Percentiles rank a stretch among this genome's conserved stretches.
phyloP scores from a whole-genome alignment of 352 stramenopile genomes.

The Pythium periplocum region DNA sequence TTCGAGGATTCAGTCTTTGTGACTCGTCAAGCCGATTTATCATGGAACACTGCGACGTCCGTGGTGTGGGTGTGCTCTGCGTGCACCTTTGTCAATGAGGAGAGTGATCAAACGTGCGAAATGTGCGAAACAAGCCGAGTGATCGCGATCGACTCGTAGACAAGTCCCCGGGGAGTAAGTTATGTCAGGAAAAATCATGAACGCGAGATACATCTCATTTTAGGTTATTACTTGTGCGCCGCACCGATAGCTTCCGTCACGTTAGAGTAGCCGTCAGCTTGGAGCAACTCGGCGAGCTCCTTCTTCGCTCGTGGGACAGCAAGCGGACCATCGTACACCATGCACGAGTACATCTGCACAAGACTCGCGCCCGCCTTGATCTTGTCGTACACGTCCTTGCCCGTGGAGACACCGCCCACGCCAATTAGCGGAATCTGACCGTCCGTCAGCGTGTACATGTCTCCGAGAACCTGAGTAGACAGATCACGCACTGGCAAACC shows the following conservation, averaged over 20 bases:
- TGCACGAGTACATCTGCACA: slow-evolving; percentile 93
- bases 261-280: slow-evolving; percentile 74
- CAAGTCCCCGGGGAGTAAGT: too few species aligned
- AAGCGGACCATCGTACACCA: slow-evolving; percentile 89
- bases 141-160: slow-evolving; percentile 27
- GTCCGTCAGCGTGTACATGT: slow-evolving; percentile 94
- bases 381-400: slow-evolving; percentile 97
- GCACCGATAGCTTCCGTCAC: slow-evolving; percentile 86
- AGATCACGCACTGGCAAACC: slow-evolving; percentile 90
- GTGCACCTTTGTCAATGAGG: slow-evolving; percentile 79
- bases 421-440: slow-evolving; percentile 95
- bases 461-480: slow-evolving; percentile 91
- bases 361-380: slow-evolving; percentile 94
- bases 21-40: slow-evolving; percentile 1
- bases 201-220: too few species aligned
- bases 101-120: slow-evolving; percentile 44
- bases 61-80: slow-evolving; percentile 64
- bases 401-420: slow-evolving; percentile 90
- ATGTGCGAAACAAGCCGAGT: slow-evolving; percentile 53
- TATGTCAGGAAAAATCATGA: too few species aligned
- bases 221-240: slow-evolving; percentile 40
- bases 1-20: slow-evolving; percentile 76
- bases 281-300: slow-evolving; percentile 79
- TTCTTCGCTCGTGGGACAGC: slow-evolving; percentile 86
- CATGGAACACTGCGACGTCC: not conserved